Percentiles rank a stretch among this genome's conserved stretches.
These are phyloP conservation scores for Phlebiopsis flavidoalba DNA, from an alignment of 768 basidiomycete species.

Conservation along the genomic window DNA sequence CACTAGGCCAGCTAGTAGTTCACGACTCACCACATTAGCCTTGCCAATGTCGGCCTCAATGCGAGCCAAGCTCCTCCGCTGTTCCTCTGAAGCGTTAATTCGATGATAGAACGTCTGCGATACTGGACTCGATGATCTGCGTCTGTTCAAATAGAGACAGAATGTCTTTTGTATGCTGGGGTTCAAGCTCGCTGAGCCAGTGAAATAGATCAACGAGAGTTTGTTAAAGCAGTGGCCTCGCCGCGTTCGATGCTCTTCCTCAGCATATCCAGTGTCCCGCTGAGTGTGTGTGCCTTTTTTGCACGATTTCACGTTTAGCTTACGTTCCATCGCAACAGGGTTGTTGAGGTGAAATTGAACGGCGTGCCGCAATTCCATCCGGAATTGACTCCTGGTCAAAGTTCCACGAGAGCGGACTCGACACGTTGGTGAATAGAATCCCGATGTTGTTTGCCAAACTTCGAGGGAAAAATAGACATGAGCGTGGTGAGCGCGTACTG, in stretches of 20 bases:
- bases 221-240: neutral
- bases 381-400: constrained; percentile 12
- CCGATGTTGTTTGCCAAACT: constrained; percentile 22
- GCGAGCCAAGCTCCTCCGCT: neutral
- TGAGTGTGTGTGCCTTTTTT: neutral
- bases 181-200: neutral
- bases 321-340: neutral
- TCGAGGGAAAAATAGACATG: constrained; percentile 21
- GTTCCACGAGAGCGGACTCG: constrained; percentile 15
- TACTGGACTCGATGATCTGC: neutral
- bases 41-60: neutral
- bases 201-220: neutral
- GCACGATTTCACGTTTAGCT: neutral
- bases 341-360: neutral
- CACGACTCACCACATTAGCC: neutral
- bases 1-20: neutral
- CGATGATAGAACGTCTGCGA: neutral
- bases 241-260: neutral
- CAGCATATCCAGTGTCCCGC: neutral
- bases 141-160: neutral
- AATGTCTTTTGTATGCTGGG: neutral
- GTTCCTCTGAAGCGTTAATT: neutral
- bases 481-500: constrained; percentile 22
- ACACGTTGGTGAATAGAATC: constrained; percentile 21
- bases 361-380: neutral